These are phyloP conservation scores for Epichloe sibirici DNA, from an alignment of 2,329 filamentous ascomycete species.

Conservation along the genomic window DNA sequence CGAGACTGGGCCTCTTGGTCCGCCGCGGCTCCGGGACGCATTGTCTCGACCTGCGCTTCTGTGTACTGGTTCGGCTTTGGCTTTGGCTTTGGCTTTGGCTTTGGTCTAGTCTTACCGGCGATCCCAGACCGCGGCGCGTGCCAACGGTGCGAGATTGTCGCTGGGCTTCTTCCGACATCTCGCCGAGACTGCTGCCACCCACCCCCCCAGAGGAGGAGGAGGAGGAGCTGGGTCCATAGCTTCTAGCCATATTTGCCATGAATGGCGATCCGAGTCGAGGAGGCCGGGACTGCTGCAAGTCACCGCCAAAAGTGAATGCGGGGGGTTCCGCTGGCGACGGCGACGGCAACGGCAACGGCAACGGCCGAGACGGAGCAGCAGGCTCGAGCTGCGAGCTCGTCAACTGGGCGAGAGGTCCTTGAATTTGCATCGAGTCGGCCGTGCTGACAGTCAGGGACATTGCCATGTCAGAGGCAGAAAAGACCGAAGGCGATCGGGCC, in stretches of 20 bases:
- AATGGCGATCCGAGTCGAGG: constrained; percentile 42
- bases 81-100: constrained; percentile 28
- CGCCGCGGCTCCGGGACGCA: constrained; percentile 32
- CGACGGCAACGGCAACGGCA: neutral
- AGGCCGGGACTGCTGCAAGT: constrained; percentile 11
- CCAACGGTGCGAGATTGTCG: constrained; percentile 38
- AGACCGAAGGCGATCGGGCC: constrained; percentile 33
- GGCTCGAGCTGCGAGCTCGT: constrained; percentile 27
- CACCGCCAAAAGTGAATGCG: constrained; percentile 10
- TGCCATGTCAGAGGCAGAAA: constrained; percentile 49
- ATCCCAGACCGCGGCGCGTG: constrained; percentile 37
- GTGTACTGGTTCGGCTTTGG: constrained; percentile 36
- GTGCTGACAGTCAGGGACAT: constrained; percentile 52
- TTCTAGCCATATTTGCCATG: constrained; percentile 37
- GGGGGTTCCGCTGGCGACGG: constrained; percentile 8
- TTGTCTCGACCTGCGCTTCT: constrained; percentile 42
- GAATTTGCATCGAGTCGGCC: constrained; percentile 50
- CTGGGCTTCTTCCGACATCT: constrained; percentile 20
- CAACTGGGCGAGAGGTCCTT: constrained; percentile 48
- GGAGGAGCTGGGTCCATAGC: constrained; percentile 51
- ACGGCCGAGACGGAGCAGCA: neutral
- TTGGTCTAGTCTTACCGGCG: constrained; percentile 37
- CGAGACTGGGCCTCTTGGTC: constrained; percentile 40
- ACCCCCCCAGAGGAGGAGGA: constrained; percentile 7
- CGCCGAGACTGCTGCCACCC: constrained; percentile 23